Base-by-base conservation (phyloP, 345 rosid species). In the Excoecaria agallocha region DNA sequence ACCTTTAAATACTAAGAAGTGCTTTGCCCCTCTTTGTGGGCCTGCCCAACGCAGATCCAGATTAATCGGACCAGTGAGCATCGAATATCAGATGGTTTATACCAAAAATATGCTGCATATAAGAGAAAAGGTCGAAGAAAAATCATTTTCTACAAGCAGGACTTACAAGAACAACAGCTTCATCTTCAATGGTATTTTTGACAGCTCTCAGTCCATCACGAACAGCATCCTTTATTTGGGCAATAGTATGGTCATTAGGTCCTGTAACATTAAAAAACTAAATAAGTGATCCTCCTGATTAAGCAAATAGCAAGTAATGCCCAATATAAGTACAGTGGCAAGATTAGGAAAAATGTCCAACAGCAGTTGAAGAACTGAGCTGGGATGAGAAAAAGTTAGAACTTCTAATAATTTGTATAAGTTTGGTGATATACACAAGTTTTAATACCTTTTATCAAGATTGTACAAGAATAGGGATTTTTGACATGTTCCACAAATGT, bases 201-300 rank as follows among this genome's bases (percentile, higher is more conserved):
- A 96, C 98, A 51, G 98, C 89, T 83, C 97, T 87, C 64, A 96
- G 82, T 66, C 99, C 99, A 88, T 96, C 98, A 30, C 98, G 94
- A 51, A 93, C 93, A 77, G 98, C 96, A 75, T 93, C 99, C 84
- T 95, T 95, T 68, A 95, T 95, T 89, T 95, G 98, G 60, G 98
- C 97, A 86, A 93, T 93, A 61, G 98, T 92, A 74, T 95, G 99
- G 78, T 93, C 99, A 75, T 93, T 95, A 58, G 98, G 99, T 73
- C 99, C 99, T 95, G 80, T 30, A 70, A 59, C 38, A 80, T 60
- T 69, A 35, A 63, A 77, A 10, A 74, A 20, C 13, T 35, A 20
- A 54, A 37, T n/a, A 2, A 69, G 41, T 45, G 11, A 22, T 6
- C 51, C 61, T 5, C 6, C 50, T 51, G 16, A 24, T 45, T 4